Percentiles rank a stretch among this genome's conserved stretches.
Conservation (phyloP, 179 eudicot genomes). For the Carnegiea gigantea region DNA sequence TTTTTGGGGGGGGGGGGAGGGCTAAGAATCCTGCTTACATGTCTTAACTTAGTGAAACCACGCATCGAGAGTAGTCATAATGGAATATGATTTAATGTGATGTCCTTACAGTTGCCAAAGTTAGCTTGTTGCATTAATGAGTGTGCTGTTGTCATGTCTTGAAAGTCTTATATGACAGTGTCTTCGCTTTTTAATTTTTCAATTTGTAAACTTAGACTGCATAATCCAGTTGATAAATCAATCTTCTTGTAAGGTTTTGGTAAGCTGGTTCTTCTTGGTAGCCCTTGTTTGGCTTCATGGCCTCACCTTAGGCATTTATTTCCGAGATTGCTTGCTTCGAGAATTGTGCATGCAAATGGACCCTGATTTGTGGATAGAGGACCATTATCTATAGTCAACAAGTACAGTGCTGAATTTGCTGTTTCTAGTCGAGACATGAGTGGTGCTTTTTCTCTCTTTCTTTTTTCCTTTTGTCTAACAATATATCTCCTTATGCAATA, state of each 20-base stretch:
- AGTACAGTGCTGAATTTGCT: neutral
- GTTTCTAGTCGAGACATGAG: neutral
- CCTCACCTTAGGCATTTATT: neutral
- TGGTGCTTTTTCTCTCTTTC: neutral
- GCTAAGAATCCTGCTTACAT: no score
- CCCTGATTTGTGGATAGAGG: slow-evolving; percentile 3
- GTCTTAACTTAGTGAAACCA: no score
- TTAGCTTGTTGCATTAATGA: neutral
- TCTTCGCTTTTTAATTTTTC: neutral
- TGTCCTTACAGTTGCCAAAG: no score
- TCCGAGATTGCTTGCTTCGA: neutral
- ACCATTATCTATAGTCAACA: neutral
- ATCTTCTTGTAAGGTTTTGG: neutral
- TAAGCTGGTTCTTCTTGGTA: no score
- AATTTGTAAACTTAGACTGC: neutral
- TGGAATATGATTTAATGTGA: no score
- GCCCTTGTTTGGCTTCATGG: neutral
- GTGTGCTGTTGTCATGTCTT: neutral
- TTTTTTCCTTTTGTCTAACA: neutral
- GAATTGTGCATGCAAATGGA: neutral
- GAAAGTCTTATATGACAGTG: neutral
- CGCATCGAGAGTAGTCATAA: no score
- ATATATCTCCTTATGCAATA: neutral
- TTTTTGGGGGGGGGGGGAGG: no score
- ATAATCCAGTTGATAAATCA: neutral